Evolutionary conservation across 495 filamentous ascomycete species (phyloP), one percentile per base, ranked within the genome.

Genomic region (Xylaria scruposa): DNA sequence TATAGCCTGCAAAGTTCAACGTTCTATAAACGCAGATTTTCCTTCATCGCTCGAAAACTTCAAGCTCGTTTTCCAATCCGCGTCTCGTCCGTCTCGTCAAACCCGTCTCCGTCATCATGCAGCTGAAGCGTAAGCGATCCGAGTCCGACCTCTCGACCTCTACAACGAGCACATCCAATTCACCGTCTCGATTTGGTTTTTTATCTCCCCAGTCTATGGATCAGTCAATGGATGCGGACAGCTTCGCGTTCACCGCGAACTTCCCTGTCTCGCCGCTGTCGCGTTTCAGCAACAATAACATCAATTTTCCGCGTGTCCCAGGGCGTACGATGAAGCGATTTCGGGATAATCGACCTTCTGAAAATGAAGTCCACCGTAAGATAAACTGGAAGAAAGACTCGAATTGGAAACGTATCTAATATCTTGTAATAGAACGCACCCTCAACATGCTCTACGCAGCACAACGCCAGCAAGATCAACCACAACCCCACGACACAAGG

Each of bases 91-190:
- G n/a, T 26, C 26, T 66, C 47, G 64, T 19, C 42, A 44, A n/a
- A n/a, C n/a, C n/a, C n/a, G n/a, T 13, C 29, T 53, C 15, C 33
- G 17, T 61, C 76, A 82, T 72, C 46, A 85, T 85, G 83, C 67
- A 81, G 19, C 76, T 85, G 71, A 87, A 87, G 75, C 85, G 85
- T 74, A 87, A 86, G 80, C 78, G 85, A 24, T 87, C 85, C 78
- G 83, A 83, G 59, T 83, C 83, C n/a, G 83, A 85, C 67, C 71
- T 85, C 70, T 85, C 82, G 63, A 79, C 82, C 29, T 79, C 75
- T 54, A 78, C 72, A 13, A 61, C 61, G 47, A 76, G 82, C 40
- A 60, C 78, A 44, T 81, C 82, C 74, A 78, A 78, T 33, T 85
- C 82, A 15, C 76, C 83, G 0, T 68, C 78, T 7, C 74, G 76